Evolutionary conservation across 352 stramenopile species (phyloP), one percentile per base, ranked within the genome.

Genomic region (Achlya hypogyna): DNA sequence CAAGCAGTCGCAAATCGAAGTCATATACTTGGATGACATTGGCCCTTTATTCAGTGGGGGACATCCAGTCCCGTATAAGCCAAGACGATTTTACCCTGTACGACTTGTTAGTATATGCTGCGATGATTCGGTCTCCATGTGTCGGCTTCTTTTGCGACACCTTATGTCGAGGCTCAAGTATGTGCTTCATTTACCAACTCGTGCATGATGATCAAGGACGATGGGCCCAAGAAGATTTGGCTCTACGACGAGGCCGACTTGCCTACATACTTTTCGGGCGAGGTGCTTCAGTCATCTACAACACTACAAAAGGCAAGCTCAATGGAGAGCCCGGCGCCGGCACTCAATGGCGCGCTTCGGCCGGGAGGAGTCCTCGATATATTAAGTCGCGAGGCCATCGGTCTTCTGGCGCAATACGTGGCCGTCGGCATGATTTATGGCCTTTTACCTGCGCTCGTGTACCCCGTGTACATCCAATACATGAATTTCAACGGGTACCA

Each of bases 321-420:
- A 22, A 54, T 16, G 23, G 29, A 16, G 49, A 54, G 23, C 29
- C n/a, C n/a, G n/a, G 29, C 6, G 23, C 49, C 6, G 8, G 6
- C 49, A 54, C 49, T 54, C 29, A 38, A 53, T 27, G 71, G 71
- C 47, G 69, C 71, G 34, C 35, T 76, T 25, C 71, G 71, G 18
- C 49, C 70, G 6, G 71, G 71, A 47, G 71, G 65, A 23, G 69
- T 62, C 5, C 69, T 69, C 8, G 31, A 71, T 29, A 53, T 78
- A 20, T 51, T 69, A 18, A 79, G 71, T 63, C 76, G 71, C 27
- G 68, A 69, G 22, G 77, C 79, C 70, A 64, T 78, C 18, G 79
- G 74, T 0, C 71, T 86, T 31, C 51, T 86, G 4, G 72, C 71
- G 54, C 78, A 86, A 59, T 87, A 88, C 62, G 71, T 69, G 4